Evolutionary conservation across 176 grass and related monocot species (phyloP).

Genomic region (Cymbopogon citratus): DNA sequence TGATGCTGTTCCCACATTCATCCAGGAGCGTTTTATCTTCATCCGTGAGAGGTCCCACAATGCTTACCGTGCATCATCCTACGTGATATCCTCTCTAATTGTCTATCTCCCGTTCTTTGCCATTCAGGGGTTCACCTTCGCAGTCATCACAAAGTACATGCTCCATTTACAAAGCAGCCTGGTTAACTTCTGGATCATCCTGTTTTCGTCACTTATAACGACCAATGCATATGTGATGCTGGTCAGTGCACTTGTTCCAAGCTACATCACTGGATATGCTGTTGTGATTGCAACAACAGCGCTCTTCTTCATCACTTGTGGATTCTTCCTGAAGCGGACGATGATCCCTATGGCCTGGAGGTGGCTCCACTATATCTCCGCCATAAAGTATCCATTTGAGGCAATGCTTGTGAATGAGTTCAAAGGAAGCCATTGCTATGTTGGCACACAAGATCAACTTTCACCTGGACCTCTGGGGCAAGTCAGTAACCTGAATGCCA

Average conservation of each 20-base stretch:
- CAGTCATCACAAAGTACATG: slow-evolving; percentile 63
- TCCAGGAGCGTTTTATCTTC: slow-evolving; percentile 89
- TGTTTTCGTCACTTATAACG: slow-evolving; percentile 65
- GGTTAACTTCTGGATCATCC: slow-evolving; percentile 61
- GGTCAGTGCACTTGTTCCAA: slow-evolving; percentile 66
- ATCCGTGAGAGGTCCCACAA: slow-evolving; percentile 79
- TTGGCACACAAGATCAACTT: slow-evolving; percentile 24
- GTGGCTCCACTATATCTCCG: slow-evolving; percentile 83
- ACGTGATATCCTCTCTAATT: slow-evolving; percentile 70
- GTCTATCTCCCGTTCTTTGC: slow-evolving; percentile 63
- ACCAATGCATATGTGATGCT: slow-evolving; percentile 81
- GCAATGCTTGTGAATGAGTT: slow-evolving; percentile 76
- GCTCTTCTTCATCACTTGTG: slow-evolving; percentile 66
- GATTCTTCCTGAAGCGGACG: slow-evolving; percentile 70
- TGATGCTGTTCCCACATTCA: slow-evolving; percentile 73
- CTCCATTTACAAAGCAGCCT: slow-evolving; percentile 46
- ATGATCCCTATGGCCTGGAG: slow-evolving; percentile 61
- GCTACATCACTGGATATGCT: slow-evolving; percentile 67
- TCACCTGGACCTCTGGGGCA: slow-evolving; percentile 34
- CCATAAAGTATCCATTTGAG: slow-evolving; percentile 91
- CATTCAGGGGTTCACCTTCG: slow-evolving; percentile 65
- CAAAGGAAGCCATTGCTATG: slow-evolving; percentile 43
- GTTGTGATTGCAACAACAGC: slow-evolving; percentile 66
- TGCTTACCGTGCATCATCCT: slow-evolving; percentile 79
- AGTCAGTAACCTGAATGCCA: neutral